Evolutionary conservation across 2,329 filamentous ascomycete genomes (phyloP), one percentile per base, ranked within the genome.

Genomic region (Talaromyces sp.): DNA sequence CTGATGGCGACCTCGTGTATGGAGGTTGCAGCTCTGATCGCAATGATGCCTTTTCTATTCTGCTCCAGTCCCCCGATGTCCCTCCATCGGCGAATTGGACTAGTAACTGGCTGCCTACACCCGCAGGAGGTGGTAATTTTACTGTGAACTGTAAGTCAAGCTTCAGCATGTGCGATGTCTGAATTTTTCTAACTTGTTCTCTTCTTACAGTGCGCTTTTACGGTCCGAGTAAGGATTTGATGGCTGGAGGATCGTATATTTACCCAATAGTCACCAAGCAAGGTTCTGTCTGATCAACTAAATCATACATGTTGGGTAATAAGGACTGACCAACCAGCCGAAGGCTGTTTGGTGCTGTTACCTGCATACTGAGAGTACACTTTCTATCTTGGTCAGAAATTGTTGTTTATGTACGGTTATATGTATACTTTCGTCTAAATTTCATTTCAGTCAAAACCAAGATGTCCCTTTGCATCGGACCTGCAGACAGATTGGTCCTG

Each of bases 71-170:
- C n/a, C 58, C 59, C 4, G 62, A 68, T 56, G 61, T 68, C 3
- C 19, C 48, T 17, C 70, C 69, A 1, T 69, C 69, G 5, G 38
- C 58, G 1, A 68, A 69, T 46, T 70, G 68, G 70, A 67, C 62
- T 38, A 35, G 52, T 38, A n/a, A 58, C 14, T 52, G 24, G 41
- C 41, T 46, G 5, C 41, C 41, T 46, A 46, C 41, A 21, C 41
- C 41, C n/a, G n/a, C 41, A 46, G 41, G n/a, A 46, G 41, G 41
- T 46, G 41, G 41, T 2, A 46, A 46, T 46, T 46, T 46, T 46
- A 46, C 41, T 19, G 41, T 46, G 17, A 46, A 46, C 14, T 46
- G 41, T 46, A 46, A 46, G 41, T 46, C n/a, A 46, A 46, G 9
- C 9, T 46, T 5, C 41, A 24, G 2, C 38, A 17, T 17, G 38